A percentile compares a stretch with the other conserved stretches of the same genome.
Evolutionary conservation across 116 monocot species (phyloP).

Genomic region (Iris pallida): DNA sequence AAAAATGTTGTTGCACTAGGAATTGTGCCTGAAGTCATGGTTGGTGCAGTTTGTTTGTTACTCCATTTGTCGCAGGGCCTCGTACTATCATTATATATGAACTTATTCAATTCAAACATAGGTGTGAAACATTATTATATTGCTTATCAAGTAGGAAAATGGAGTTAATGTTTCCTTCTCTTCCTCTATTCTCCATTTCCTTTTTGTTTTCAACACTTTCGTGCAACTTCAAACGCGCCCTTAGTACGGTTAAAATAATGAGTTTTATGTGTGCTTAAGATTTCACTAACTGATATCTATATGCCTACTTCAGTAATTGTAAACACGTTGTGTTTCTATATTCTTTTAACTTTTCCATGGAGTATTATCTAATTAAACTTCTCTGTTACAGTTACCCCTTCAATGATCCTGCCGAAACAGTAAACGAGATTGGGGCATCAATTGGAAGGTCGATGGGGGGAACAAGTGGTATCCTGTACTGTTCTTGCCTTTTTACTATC

Average conservation of each 20-base stretch:
- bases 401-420: constrained; percentile 86
- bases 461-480: constrained; percentile 97
- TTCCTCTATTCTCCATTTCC: too few species aligned
- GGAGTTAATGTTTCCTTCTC: too few species aligned
- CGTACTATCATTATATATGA: too few species aligned
- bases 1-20: too few species aligned
- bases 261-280: too few species aligned
- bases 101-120: too few species aligned
- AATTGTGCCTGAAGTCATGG: neutral
- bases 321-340: neutral
- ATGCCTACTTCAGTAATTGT: neutral
- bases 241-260: too few species aligned
- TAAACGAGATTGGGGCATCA: constrained; percentile 82
- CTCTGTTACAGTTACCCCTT: constrained; percentile 69
- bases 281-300: neutral
- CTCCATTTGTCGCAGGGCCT: neutral
- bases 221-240: too few species aligned
- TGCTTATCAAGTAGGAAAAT: too few species aligned
- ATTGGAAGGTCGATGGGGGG: constrained; percentile 95
- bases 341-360: neutral
- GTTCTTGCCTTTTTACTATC: neutral
- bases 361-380: constrained; percentile 4
- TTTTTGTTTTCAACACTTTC: too few species aligned
- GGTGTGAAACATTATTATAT: too few species aligned
- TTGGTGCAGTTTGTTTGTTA: constrained; percentile 1